Conservation (phyloP, 257 asterid species). For the Solanum gracilifrons region DNA sequence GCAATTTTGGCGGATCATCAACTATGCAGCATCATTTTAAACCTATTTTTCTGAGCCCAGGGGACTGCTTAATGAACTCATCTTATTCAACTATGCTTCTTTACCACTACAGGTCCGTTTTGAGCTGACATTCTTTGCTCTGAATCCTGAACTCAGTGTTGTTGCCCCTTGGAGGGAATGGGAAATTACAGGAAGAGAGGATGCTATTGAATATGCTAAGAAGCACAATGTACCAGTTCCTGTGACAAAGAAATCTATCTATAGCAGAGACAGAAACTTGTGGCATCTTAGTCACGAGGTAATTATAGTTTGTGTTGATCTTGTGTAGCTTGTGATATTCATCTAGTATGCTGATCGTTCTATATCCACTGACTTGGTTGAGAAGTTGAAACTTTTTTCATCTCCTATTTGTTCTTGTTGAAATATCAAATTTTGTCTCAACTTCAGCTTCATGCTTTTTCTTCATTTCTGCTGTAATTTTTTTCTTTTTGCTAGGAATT, state of each 20-base stretch:
- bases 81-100: neutral
- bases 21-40: neutral
- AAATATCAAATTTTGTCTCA: neutral
- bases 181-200: conserved; percentile 94
- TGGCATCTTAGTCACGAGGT: conserved; percentile 99
- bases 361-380: neutral
- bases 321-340: neutral
- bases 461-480: neutral
- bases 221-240: conserved; percentile 91
- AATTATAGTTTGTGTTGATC: neutral
- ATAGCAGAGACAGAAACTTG: conserved; percentile 93
- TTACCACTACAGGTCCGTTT: conserved; percentile 67
- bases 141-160: conserved; percentile 85
- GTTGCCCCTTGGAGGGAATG: conserved; percentile 99
- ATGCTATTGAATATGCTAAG: conserved; percentile 89
- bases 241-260: conserved; percentile 90
- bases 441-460: neutral
- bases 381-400: neutral
- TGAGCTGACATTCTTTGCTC: conserved; percentile 96
- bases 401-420: neutral
- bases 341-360: neutral
- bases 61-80: neutral
- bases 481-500: neutral
- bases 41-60: neutral
- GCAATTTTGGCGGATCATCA: neutral